Evolutionary conservation across 306 rosid genomes (phyloP).

Genomic region (Rosa lucieae): DNA sequence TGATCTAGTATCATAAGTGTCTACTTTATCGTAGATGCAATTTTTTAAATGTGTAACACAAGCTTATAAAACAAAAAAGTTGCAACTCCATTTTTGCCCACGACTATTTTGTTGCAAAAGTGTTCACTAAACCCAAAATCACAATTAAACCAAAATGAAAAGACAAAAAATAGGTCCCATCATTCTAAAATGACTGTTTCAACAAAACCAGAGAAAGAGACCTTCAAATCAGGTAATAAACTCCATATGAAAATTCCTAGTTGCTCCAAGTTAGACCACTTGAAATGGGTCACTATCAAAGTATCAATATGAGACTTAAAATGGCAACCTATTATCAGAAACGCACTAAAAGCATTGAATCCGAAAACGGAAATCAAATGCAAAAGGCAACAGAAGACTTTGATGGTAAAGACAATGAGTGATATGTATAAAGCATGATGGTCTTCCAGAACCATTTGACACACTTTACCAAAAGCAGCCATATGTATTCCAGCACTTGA

Average conservation of each 20-base stretch:
- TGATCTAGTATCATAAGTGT: too few relatives aligned
- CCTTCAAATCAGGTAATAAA: not conserved
- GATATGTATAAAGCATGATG: not conserved
- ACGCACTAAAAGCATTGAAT: not conserved
- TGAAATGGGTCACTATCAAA: not conserved
- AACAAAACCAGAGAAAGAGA: not conserved
- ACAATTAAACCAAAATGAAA: not conserved
- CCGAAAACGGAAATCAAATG: not conserved
- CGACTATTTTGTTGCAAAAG: not conserved
- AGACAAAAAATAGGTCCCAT: not conserved
- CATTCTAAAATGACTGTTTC: not conserved
- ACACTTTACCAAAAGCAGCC: constrained; percentile 2
- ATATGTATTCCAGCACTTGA: constrained; percentile 23
- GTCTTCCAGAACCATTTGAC: constrained; percentile 10
- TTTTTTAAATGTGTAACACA: too few relatives aligned
- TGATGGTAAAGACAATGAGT: not conserved
- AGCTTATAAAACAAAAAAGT: too few relatives aligned
- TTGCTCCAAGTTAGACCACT: not conserved
- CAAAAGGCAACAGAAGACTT: not conserved
- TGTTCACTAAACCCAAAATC: not conserved
- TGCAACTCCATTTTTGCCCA: not conserved
- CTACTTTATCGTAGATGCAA: too few relatives aligned
- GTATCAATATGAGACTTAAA: not conserved
- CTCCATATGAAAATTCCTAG: not conserved
- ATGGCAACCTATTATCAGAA: not conserved